A percentile compares a stretch with the other conserved stretches of the same genome.
These are phyloP conservation scores for Polytrichum formosum DNA, from an alignment of 225 moss, liverwort and hornwort species.

Conservation along the genomic window DNA sequence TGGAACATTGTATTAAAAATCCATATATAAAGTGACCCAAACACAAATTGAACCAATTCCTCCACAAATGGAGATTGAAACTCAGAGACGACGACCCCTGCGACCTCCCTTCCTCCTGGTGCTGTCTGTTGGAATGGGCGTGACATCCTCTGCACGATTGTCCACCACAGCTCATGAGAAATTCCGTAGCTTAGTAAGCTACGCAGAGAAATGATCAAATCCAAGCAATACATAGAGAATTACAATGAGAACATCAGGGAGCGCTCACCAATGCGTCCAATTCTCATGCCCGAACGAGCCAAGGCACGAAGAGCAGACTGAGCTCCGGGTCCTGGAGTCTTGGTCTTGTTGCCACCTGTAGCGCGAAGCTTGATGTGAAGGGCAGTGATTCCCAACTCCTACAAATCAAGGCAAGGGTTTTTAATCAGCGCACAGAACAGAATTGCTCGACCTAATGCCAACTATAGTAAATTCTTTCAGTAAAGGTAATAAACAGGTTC, in stretches of 20 bases:
- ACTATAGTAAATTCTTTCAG: too few species aligned
- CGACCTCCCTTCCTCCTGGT: constrained; percentile 95
- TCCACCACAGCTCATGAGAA: neutral
- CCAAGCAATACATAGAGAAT: neutral
- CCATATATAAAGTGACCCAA: too few species aligned
- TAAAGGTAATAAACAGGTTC: too few species aligned
- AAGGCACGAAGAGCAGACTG: constrained; percentile 88
- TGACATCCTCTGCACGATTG: constrained; percentile 76
- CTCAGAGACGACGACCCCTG: constrained; percentile 80
- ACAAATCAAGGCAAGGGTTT: neutral
- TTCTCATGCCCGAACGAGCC: constrained; percentile 90
- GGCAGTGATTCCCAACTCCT: constrained; percentile 91
- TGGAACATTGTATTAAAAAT: too few species aligned
- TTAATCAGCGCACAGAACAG: too few species aligned
- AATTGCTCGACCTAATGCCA: too few species aligned
- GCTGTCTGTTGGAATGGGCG: constrained; percentile 92
- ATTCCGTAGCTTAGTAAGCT: neutral
- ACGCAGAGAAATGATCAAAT: neutral
- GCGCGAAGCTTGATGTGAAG: constrained; percentile 94
- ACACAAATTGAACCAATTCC: too few species aligned
- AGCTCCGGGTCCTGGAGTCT: constrained; percentile 92
- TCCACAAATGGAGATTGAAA: neutral
- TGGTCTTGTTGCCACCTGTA: constrained; percentile 89
- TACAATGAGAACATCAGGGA: neutral
- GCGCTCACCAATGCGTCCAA: constrained; percentile 75